Conservation (phyloP, 1,139 yeast genomes). For the Candida glucosophila region DNA sequence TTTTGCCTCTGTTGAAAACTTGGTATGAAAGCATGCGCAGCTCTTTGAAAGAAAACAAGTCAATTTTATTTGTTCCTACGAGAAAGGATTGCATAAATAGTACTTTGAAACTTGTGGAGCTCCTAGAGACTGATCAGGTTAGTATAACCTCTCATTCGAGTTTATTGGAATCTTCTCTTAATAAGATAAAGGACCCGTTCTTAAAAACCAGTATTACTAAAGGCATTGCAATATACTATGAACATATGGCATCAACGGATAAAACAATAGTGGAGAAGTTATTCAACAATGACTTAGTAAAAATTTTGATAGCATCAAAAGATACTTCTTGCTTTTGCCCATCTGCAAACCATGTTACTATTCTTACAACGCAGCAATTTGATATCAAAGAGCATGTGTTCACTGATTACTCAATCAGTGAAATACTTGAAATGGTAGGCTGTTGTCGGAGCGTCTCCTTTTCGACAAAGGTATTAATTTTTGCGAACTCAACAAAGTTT, state of each 20-base stretch:
- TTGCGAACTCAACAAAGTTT: conserved; percentile 48
- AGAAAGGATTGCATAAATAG: conserved; percentile 49
- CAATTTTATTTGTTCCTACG: conserved; percentile 50
- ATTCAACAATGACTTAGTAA: conserved; percentile 39
- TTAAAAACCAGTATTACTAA: conserved; percentile 36
- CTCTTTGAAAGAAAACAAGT: conserved; percentile 14
- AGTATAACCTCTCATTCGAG: conserved; percentile 17
- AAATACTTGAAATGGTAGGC: conserved; percentile 70
- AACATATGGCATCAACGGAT: conserved; percentile 53
- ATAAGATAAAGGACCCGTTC: conserved; percentile 37
- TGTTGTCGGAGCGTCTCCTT: conserved; percentile 27
- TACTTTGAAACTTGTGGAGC: conserved; percentile 33
- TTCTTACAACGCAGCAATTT: conserved; percentile 64
- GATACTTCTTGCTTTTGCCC: conserved; percentile 50
- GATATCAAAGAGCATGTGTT: conserved; percentile 70
- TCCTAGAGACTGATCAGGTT: conserved; percentile 22
- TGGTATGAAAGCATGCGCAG: conserved; percentile 9
- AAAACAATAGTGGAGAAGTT: conserved; percentile 44
- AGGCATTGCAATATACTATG: conserved; percentile 65
- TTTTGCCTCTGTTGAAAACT: conserved; percentile 42
- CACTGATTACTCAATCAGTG: conserved; percentile 60
- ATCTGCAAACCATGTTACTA: conserved; percentile 42
- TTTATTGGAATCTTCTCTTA: conserved; percentile 31
- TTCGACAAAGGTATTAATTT: conserved; percentile 36
- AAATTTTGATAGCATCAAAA: conserved; percentile 48